A percentile compares a stretch with the other conserved stretches of the same genome.
Evolutionary conservation across 495 filamentous ascomycete genomes (phyloP).

Genomic region (Xylaria telfairii): DNA sequence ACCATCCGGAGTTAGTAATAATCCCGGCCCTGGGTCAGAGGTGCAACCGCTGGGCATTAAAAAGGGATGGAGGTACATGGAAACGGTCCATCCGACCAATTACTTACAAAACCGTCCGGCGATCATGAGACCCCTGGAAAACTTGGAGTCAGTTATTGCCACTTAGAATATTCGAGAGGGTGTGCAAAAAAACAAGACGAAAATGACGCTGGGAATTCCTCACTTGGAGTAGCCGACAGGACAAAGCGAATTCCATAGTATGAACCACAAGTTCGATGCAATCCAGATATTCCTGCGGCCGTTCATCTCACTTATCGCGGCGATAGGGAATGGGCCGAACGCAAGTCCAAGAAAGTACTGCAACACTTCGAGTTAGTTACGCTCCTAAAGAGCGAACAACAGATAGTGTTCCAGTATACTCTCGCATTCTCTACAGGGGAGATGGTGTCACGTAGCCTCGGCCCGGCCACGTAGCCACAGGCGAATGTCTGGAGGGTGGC

Average conservation of each 20-base stretch:
- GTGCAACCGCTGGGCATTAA: too few relatives aligned
- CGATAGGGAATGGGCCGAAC: slow-evolving; percentile 50
- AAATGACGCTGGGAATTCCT: neutral
- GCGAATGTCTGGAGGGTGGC: neutral
- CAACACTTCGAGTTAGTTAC: too few relatives aligned
- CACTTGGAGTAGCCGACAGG: slow-evolving; percentile 41
- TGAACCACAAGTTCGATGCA: slow-evolving; percentile 39
- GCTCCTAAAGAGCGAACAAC: slow-evolving; percentile 49
- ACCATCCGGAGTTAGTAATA: neutral
- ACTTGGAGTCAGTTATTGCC: neutral
- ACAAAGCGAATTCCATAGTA: slow-evolving; percentile 45
- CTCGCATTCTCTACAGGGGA: slow-evolving; percentile 67
- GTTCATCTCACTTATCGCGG: slow-evolving; percentile 46
- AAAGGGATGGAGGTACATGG: too few relatives aligned
- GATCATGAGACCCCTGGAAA: slow-evolving; percentile 35
- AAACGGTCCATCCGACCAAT: too few relatives aligned
- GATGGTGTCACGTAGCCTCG: slow-evolving; percentile 61
- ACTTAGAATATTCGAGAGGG: neutral
- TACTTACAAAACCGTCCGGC: slow-evolving; percentile 36
- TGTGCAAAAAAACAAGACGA: neutral
- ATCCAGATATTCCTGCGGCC: slow-evolving; percentile 45
- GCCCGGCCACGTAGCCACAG: slow-evolving; percentile 45
- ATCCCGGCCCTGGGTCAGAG: neutral
- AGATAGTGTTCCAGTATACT: slow-evolving; percentile 73
- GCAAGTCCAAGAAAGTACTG: slow-evolving; percentile 59